Conservation (phyloP, 371 early-diverging fungal species). For the Caulochytrium protostelioides region DNA sequence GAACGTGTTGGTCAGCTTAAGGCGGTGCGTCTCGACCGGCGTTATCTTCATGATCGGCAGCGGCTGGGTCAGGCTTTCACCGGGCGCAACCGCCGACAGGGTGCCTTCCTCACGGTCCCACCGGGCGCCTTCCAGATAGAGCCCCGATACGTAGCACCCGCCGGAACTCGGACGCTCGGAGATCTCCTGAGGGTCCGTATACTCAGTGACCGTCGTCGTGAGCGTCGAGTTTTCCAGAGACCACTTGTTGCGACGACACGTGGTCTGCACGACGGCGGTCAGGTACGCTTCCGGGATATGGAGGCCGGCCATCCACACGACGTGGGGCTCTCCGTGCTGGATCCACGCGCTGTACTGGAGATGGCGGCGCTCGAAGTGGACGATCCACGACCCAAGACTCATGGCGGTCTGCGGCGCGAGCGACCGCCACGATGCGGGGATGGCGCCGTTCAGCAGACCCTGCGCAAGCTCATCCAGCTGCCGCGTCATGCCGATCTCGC, state of each 20-base stretch:
- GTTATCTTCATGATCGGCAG: constrained; percentile 34
- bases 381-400: constrained; percentile 31
- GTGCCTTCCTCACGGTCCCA: constrained; percentile 21
- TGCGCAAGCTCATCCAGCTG: constrained; percentile 31
- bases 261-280: constrained; percentile 32
- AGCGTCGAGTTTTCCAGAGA: constrained; percentile 34
- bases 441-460: constrained; percentile 25
- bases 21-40: constrained; percentile 27
- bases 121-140: constrained; percentile 33
- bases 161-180: constrained; percentile 24
- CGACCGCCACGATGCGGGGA: constrained; percentile 25
- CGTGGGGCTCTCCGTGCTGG: constrained; percentile 30
- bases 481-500: constrained; percentile 35
- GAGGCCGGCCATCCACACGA: constrained; percentile 32
- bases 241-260: constrained; percentile 33
- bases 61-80: constrained; percentile 20
- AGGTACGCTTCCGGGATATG: constrained; percentile 34
- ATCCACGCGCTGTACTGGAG: constrained; percentile 29
- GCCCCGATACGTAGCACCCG: constrained; percentile 27
- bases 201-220: constrained; percentile 30
- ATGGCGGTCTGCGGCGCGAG: constrained; percentile 34
- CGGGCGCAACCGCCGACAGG: constrained; percentile 21
- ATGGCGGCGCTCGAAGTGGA: constrained; percentile 25
- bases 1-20: constrained; percentile 33
- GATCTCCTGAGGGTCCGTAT: constrained; percentile 21